Evolutionary conservation across 2,329 filamentous ascomycete genomes (phyloP), one percentile per base, ranked within the genome.

Genomic region (Plenodomus tracheiphilus): DNA sequence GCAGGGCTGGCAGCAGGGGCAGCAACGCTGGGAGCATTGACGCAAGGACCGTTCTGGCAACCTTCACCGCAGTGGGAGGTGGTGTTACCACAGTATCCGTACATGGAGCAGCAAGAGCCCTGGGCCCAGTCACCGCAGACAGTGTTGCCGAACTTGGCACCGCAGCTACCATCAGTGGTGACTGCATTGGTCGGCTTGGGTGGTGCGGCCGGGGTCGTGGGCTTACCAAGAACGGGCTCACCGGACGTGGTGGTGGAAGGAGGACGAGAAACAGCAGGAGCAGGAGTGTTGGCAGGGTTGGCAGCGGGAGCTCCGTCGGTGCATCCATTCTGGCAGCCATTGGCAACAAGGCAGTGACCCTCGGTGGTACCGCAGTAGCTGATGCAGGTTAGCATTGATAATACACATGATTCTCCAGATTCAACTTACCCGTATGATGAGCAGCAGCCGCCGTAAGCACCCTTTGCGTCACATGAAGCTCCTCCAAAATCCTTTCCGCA

Each of bases 61-160:
- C 81, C 81, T 43, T 77, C 74, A 46, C 81, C 81, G 49, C 81
- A 84, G 65, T 82, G 80, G 39, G 75, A 69, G 35, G 72, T 75
- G 36, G 71, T 73, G 54, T 72, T 75, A 49, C 75, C 75, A 53
- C 81, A 81, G 67, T 80, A 84, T 21, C 81, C 81, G 62, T 83
- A 84, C 72, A 81, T 76, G 30, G 78, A 81, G 61, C 81, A 83
- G 59, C 81, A 84, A 47, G 76, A 71, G 37, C 81, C 81, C 28
- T 75, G 72, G 21, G 66, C 59, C 79, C 79, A 84, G 47, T 77
- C 62, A 17, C 79, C 79, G 60, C 81, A 84, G 36, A 81, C 65
- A 2, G 74, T 79, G 47, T 74, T 72, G 13, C 70, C 74, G 54
- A 82, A 79, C 8, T 59, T 72, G 16, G 74, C 72, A 51, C 81